Percentiles rank a stretch among this genome's conserved stretches.
Conservation (phyloP, 2,329 filamentous ascomycete species). For the Ophiobolus disseminans region DNA sequence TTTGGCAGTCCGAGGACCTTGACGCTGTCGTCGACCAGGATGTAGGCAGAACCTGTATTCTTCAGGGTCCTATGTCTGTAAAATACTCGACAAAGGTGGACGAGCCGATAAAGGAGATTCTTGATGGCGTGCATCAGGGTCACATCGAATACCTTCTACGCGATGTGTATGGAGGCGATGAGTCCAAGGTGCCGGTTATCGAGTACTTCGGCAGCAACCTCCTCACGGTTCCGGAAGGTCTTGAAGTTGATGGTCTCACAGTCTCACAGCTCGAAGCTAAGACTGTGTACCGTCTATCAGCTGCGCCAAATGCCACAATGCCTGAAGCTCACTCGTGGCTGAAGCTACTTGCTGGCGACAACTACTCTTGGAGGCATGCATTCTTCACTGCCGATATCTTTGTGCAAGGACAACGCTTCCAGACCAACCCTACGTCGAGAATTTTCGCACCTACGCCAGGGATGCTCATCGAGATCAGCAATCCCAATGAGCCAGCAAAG, state of each 20-base stretch:
- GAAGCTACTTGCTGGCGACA: conserved; percentile 81
- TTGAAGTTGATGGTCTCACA: conserved; percentile 83
- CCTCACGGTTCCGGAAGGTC: conserved; percentile 68
- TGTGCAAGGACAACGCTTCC: conserved; percentile 94
- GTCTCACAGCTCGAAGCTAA: conserved; percentile 81
- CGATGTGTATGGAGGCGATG: conserved; percentile 80
- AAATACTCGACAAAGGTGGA: conserved; percentile 89
- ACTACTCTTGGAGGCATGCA: conserved; percentile 91
- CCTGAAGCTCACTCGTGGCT: conserved; percentile 86
- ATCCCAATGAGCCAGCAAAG: conserved; percentile 82
- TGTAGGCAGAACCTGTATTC: conserved; percentile 92
- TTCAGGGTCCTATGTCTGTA: conserved; percentile 92
- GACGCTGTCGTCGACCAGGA: conserved; percentile 96
- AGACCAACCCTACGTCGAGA: conserved; percentile 92
- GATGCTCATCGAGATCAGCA: conserved; percentile 84
- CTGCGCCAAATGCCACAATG: conserved; percentile 73
- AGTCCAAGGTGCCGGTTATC: conserved; percentile 77
- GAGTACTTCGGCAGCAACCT: conserved; percentile 97
- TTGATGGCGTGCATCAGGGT: conserved; percentile 86
- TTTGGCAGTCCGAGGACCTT: conserved; percentile 98
- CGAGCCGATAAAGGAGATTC: conserved; percentile 92
- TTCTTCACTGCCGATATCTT: conserved; percentile 93
- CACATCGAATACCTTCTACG: conserved; percentile 82
- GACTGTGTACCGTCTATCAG: conserved; percentile 82
- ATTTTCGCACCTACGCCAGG: conserved; percentile 88